Base-by-base conservation (phyloP, 768 basidiomycete genomes). In the Leccinum subgranulosum region DNA sequence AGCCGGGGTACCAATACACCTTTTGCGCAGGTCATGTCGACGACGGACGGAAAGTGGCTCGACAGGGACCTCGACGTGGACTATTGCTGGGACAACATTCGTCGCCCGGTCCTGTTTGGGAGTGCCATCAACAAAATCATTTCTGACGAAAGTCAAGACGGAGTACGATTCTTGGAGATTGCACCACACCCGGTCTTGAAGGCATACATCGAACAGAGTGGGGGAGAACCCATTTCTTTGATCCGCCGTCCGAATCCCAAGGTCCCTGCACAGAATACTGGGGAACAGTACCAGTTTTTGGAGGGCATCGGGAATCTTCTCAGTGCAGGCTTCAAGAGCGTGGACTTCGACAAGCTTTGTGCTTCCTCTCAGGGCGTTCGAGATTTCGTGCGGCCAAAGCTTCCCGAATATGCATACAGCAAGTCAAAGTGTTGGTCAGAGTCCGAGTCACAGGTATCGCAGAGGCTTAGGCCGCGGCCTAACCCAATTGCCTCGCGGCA, bases 81-180 rank as follows among this genome's bases (percentile, higher is more conserved):
- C 55, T 74, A 74, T 39, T 74, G 69, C 56, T 74, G 73, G 73
- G 69, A 74, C 23, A 75, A 73, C 50, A 70, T 74, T 51, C 74
- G 70, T 51, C 59, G 60, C 28, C 74, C 73, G 0, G 73, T 75
- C 10, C 62, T 71, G 25, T 74, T 74, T n/a, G 66, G 71, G 3
- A 67, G 67, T 49, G 69, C 69, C 6, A 67, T 75, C 56, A 67
- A 69, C 59, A 70, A 69, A 51, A 63, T 74, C 0, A 55, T 66
- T 9, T 61, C 68, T 10, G 69, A 73, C 19, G 64, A 72, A 53
- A 66, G 70, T 19, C 57, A 60, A 7, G 67, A 73, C 2, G 64
- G 67, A 4, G 53, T 73, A 7, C 57, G 61, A 25, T 68, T 74
- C 62, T 23, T 74, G 56, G 74, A 74, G 53, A 67, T 74, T 28